Percentiles rank a stretch among this genome's conserved stretches.
phyloP scores from a whole-genome alignment of 139 green algal species.

The Raphidocelis subcapitata region DNA sequence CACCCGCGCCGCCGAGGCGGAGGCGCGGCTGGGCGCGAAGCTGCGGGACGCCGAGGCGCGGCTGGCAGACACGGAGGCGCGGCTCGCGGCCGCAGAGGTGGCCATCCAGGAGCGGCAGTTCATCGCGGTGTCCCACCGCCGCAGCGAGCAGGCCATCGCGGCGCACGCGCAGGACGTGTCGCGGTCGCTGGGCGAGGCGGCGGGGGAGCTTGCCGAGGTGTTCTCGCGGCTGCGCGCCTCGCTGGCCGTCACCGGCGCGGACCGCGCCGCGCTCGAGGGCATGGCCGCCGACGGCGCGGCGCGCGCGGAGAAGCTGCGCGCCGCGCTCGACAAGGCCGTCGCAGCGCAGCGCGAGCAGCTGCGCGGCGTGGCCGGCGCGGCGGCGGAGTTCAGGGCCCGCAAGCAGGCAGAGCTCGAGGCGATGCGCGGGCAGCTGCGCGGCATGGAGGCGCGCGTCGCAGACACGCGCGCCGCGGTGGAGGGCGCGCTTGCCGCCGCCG shows the following conservation, averaged over 20 bases:
- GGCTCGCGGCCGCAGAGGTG: too few species aligned
- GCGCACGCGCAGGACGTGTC: slow-evolving; percentile 46
- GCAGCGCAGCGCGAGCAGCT: slow-evolving; percentile 15
- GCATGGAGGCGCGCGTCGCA: slow-evolving; percentile 42
- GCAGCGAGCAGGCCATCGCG: slow-evolving; percentile 59
- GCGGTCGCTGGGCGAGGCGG: slow-evolving; percentile 35
- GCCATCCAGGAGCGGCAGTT: slow-evolving; percentile 63
- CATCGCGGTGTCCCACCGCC: slow-evolving; percentile 53
- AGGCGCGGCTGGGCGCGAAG: slow-evolving; percentile 25
- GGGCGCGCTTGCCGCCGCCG: slow-evolving; percentile 4
- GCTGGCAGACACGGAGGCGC: too few species aligned
- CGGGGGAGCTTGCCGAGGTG: slow-evolving; percentile 30
- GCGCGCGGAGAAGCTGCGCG: slow-evolving; percentile 13
- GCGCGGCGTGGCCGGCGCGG: background rate
- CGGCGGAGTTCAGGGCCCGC: slow-evolving; percentile 22
- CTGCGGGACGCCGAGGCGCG: slow-evolving; percentile 18
- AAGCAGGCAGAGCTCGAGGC: slow-evolving; percentile 32
- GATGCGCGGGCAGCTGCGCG: slow-evolving; percentile 40
- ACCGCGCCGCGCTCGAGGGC: background rate
- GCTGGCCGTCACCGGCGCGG: background rate
- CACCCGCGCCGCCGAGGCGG: background rate
- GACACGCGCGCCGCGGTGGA: slow-evolving; percentile 14
- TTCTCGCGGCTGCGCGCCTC: slow-evolving; percentile 32
- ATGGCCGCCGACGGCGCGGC: slow-evolving; percentile 6
- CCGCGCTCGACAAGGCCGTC: slow-evolving; percentile 6